These are phyloP conservation scores for Gentiana dahurica DNA, from an alignment of 257 asterid species.

Conservation along the genomic window DNA sequence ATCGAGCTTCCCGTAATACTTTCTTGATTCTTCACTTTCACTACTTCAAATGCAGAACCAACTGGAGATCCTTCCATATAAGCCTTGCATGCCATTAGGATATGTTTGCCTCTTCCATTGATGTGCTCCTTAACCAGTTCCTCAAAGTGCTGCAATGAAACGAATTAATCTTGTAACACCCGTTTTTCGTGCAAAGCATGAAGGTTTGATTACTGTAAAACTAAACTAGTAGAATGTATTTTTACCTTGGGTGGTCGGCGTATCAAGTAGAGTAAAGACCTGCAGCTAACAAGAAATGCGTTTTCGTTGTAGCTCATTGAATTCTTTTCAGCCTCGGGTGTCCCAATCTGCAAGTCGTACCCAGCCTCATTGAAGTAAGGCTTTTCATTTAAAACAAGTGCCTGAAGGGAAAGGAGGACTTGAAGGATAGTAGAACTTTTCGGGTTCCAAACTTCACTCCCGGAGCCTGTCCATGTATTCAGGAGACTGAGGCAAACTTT, in stretches of 20 bases:
- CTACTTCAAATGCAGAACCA: slow-evolving; percentile 36
- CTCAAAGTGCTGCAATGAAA: slow-evolving; percentile 67
- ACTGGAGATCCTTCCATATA: slow-evolving; percentile 78
- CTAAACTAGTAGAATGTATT: background rate
- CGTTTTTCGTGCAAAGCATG: too few species aligned
- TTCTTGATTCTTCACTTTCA: slow-evolving; percentile 22
- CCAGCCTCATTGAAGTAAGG: slow-evolving; percentile 97
- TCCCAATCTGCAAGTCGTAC: slow-evolving; percentile 69
- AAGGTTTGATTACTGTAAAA: too few species aligned
- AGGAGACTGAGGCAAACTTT: slow-evolving; percentile 82
- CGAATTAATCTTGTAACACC: too few species aligned
- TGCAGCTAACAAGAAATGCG: slow-evolving; percentile 82
- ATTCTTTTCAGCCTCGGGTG: slow-evolving; percentile 84
- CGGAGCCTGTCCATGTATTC: slow-evolving; percentile 84
- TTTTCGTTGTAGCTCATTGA: slow-evolving; percentile 79
- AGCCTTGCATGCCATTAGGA: slow-evolving; percentile 58
- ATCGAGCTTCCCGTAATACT: slow-evolving; percentile 48
- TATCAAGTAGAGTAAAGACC: slow-evolving; percentile 66
- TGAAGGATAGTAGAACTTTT: slow-evolving; percentile 66
- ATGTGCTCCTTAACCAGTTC: slow-evolving; percentile 75
- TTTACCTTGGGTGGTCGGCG: slow-evolving; percentile 83
- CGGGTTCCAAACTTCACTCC: slow-evolving; percentile 85
- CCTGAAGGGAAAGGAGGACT: slow-evolving; percentile 91
- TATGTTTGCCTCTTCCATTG: slow-evolving; percentile 31
- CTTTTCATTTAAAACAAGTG: slow-evolving; percentile 83